Evolutionary conservation across 768 basidiomycete species (phyloP), one percentile per base, ranked within the genome.

Genomic region (Kwoniella shandongensis): DNA sequence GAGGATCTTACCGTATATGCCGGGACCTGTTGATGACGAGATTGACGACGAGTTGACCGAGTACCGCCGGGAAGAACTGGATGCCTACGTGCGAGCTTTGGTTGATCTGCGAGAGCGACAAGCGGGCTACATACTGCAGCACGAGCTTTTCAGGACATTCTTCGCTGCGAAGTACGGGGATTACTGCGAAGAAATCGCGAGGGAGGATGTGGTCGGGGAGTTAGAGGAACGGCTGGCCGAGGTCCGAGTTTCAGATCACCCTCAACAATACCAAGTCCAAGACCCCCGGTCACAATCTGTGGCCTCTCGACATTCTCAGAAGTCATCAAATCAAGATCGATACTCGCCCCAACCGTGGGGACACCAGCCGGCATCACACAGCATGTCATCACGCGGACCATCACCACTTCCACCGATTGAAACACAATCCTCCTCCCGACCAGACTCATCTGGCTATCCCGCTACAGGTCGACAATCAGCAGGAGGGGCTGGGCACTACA

Each of bases 1-100:
- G 8, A 83, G 96, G 32, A 87, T 94, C 48, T 79, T 99, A 25
- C 96, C 96, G 1, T 97, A 85, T 78, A 99, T 99, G 96, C 96
- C 96, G 2, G 96, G 96, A 2, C 96, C 93, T 4, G 84, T 88
- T 6, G 81, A 87, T 23, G 79, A 85, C 39, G 70, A 67, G 18
- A 91, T 97, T 30, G 86, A 92, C 77, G 87, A 90, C 62, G 81
- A 74, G 42, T 44, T 98, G 62, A 94, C 92, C 25, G 85, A 87
- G 15, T 83, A 84, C 30, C 81, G 96, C 51, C 83, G 87, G 59
- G 81, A 80, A 18, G 96, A 98, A 70, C 81, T 99, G 26, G 88
- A 96, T 68, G 86, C 88, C 27, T 99, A 99, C 77, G 81, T 97
- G 35, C 83, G 83, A 68, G 84, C 85, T 51, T 81, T 99, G 13